Evolutionary conservation across 1,284 basidiomycete genomes (phyloP).

Genomic region (Xerocomus amazonicus): DNA sequence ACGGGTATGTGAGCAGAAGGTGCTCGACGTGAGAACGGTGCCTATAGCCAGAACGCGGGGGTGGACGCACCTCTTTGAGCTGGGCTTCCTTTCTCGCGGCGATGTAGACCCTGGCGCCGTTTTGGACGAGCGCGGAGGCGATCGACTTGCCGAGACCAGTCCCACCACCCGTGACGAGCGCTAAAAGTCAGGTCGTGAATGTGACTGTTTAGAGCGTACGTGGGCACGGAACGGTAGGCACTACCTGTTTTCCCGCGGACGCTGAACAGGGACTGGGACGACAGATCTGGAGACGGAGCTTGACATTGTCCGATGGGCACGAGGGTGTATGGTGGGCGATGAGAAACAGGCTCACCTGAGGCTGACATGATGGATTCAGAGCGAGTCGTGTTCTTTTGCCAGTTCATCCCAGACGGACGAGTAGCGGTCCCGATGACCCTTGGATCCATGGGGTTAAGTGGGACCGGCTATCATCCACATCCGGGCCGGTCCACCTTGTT

Average conservation of each 20-base stretch:
- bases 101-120: conserved; percentile 83
- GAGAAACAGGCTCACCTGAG: conserved; percentile 8
- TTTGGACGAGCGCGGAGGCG: conserved; percentile 74
- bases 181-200: conserved; percentile 35
- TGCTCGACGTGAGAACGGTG: not conserved
- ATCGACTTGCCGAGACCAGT: conserved; percentile 82
- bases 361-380: conserved; percentile 11
- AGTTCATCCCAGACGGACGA: not conserved
- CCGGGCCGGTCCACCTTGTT: not conserved
- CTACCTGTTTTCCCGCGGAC: conserved; percentile 73
- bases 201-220: not conserved
- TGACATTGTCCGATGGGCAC: no score
- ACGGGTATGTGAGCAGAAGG: not conserved
- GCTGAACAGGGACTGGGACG: conserved; percentile 59
- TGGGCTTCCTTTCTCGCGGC: conserved; percentile 78
- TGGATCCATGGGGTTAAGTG: not conserved
- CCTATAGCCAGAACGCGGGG: not conserved
- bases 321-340: no score
- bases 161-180: conserved; percentile 77
- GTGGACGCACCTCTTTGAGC: conserved; percentile 59
- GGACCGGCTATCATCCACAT: not conserved
- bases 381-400: not conserved
- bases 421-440: no score
- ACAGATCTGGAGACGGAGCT: conserved; percentile 45
- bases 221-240: not conserved